Base-by-base conservation (phyloP, 2,329 filamentous ascomycete species). In the Exophiala oligosperma region DNA sequence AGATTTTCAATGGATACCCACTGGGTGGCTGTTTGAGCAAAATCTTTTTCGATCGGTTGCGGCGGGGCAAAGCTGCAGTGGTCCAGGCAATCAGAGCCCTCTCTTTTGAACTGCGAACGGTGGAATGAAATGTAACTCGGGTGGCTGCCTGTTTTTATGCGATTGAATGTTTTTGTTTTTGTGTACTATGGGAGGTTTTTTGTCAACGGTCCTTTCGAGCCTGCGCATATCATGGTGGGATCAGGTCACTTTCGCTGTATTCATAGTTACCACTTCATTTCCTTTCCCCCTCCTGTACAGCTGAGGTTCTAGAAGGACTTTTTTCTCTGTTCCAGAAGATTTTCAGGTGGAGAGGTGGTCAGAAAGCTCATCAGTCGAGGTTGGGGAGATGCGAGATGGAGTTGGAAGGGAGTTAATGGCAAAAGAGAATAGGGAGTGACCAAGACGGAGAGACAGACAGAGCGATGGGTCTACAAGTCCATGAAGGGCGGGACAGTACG, bases 1-100 rank as follows among this genome's bases (percentile, higher is more conserved):
- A 56, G 52, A 59, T 49, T 43, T 52, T 56, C 49, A 49, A 56
- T 46, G 28, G 52, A 52, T 57, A 53, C 54, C 46, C 53, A 64
- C 43, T 53, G 64, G 64, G 57, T 63, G 64, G 64, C 59, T 66
- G 59, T 66, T 65, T 66, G 62, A 65, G 58, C 61, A 62, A 51
- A 54, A 56, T 61, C 50, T 52, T 49, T 50, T 38, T 35, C 49
- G 48, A 53, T 50, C 44, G 53, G 21, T 55, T 35, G 50, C 61
- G 43, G 53, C 21, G 37, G 43, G 52, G 37, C 35, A 17, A 17
- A 17, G 17, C 56, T 49, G 57, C 41, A 46, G 40, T 53, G 54
- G 56, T 48, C 28, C 54, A 50, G 62, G 62, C 62, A 58, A 64
- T 60, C 62, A 62, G 57, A 43, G 62, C 59, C 62, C 43, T 41